These are phyloP conservation scores for Aspergillus taichungensis DNA, from an alignment of 495 filamentous ascomycete genomes.

Conservation along the genomic window DNA sequence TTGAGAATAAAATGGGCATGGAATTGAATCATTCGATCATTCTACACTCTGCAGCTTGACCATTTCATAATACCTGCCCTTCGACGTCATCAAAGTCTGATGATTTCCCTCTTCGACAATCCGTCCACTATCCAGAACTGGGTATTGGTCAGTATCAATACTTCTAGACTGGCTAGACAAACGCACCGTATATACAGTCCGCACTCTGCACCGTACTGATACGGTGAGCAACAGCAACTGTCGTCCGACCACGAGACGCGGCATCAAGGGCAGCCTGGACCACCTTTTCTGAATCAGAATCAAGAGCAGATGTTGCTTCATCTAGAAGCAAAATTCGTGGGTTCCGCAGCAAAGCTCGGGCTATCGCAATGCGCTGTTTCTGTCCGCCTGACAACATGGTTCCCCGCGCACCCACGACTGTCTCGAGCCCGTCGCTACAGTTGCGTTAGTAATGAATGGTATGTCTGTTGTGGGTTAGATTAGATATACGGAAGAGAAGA, in stretches of 20 bases:
- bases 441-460: no score
- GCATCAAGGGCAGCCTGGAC: constrained; percentile 55
- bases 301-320: constrained; percentile 59
- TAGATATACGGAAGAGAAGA: constrained; percentile 41
- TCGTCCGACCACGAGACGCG: constrained; percentile 41
- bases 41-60: no score
- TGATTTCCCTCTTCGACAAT: constrained; percentile 58
- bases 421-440: constrained; percentile 37
- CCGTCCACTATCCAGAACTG: constrained; percentile 49
- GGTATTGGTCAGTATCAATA: no score
- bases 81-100: constrained; percentile 43
- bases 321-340: constrained; percentile 57
- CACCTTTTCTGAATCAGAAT: constrained; percentile 54
- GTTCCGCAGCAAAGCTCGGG: constrained; percentile 55
- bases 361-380: constrained; percentile 59
- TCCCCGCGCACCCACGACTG: constrained; percentile 48
- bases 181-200: constrained; percentile 51
- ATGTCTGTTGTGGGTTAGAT: no score
- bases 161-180: no score
- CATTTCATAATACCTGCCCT: constrained; percentile 50
- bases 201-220: constrained; percentile 61
- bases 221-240: constrained; percentile 56
- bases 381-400: constrained; percentile 55
- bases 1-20: no score
- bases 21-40: no score